Evolutionary conservation across 164 flowering plant genomes (phyloP), one percentile per base, ranked within the genome.

Genomic region (Liquidambar formosana): DNA sequence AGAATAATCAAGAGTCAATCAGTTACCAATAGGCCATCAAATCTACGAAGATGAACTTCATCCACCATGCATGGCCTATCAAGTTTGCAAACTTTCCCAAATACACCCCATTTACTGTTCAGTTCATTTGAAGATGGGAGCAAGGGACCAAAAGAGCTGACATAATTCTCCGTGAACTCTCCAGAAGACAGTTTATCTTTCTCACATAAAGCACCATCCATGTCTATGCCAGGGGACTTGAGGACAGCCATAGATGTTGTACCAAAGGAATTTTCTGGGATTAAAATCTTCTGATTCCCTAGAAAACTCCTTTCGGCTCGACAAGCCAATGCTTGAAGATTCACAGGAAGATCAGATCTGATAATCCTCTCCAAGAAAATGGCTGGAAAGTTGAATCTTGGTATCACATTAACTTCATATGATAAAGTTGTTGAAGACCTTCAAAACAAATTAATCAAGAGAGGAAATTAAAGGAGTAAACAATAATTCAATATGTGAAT

Each of bases 1-100:
- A 74, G 14, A 64, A 75, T 46, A 65, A 63, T 49, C 19, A 65
- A 70, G 67, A 71, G 65, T 67, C 48, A 67, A 78, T 66, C 48
- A 72, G 57, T 84, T 92, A 94, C 98, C 92, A 94, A 79, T 73
- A 91, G 76, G 71, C 92, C 97, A 87, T 94, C 99, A 79, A 81
- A 87, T 87, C 97, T 91, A 57, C 99, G 95, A 63, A 94, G 91
- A 78, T 94, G 99, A 83, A 94, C 92, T 79, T 94, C 97, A 82
- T 92, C 97, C 67, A 91, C 99, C 81, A 84, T 69, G 80, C 94
- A 85, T 38, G 86, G 96, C 77, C 71, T 86, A 71, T 89, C 97
- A 75, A 91, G 83, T 59, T 80, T 75, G 81, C 97, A 92, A 76
- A 79, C 78, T 81, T 89, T 88, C 62, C 96, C 94, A 78, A 79